Base-by-base conservation (phyloP, 1,284 basidiomycete species). In the Tilletia setariae region DNA sequence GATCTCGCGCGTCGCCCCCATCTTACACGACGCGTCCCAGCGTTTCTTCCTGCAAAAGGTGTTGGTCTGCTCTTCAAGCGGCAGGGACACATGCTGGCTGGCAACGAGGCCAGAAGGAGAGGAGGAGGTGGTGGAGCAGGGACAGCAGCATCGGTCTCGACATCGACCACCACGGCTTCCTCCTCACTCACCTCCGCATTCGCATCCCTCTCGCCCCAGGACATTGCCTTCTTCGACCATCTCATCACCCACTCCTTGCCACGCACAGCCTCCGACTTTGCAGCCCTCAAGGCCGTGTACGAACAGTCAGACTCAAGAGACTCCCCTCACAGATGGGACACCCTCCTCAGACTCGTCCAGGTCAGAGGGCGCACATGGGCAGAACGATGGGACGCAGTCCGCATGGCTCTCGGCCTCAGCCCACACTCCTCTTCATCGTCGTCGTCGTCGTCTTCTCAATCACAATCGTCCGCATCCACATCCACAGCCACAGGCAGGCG, bases 381-480 rank as follows among this genome's bases (percentile, higher is more conserved):
- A n/a, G 73, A 78, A 56, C 69, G 79, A 8, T 82, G 80, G 80
- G 79, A 81, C 42, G 69, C 73, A 16, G 77, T 82, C 16, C 69
- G 79, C 11, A 63, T 79, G 15, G 72, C 75, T 0, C 66, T 80
- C 19, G 80, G 80, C n/a, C 70, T 79, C 19, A 78, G 79, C 51
- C 76, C 79, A 11, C 19, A 49, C 16, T 49, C 13, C 63, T 69
- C 66, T 70, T 68, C 64, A 65, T 64, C 53, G 73, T 68, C 11
- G 70, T 68, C 42, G 67, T 62, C 13, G 70, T 72, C n/a, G 59
- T 64, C 1, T 68, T 65, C 62, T 42, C 66, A 0, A 66, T 49
- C 2, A 70, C 70, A 7, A 67, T 66, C 23, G 69, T 42, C 43
- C 43, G 9, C 43, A 44, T 44, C 46, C 4, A n/a, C 46, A 19